Percentiles rank a stretch among this genome's conserved stretches.
Conservation (phyloP, 352 stramenopile species). For the Phytopythium oedochilum region DNA sequence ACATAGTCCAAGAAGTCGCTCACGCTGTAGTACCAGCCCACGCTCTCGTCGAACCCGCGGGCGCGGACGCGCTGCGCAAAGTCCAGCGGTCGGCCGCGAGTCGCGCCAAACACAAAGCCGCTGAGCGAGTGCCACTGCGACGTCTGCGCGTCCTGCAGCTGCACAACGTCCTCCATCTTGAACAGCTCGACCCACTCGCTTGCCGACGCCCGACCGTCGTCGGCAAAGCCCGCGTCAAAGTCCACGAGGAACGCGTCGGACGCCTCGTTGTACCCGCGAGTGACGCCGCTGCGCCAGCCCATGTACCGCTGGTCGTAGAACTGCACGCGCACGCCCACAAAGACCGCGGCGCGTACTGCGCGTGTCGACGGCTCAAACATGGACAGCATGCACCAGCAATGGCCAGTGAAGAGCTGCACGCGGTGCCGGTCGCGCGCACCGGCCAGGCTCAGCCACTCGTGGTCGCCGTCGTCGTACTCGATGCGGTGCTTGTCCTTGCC, state of each 20-base stretch:
- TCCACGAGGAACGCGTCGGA: constrained; percentile 51
- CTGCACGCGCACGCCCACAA: constrained; percentile 42
- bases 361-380: constrained; percentile 58
- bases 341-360: constrained; percentile 46
- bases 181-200: constrained; percentile 62
- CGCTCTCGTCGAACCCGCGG: constrained; percentile 15
- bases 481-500: constrained; percentile 64
- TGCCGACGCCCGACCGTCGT: background rate
- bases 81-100: constrained; percentile 35
- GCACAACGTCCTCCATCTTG: constrained; percentile 44
- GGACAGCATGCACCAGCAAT: constrained; percentile 64
- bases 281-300: constrained; percentile 40
- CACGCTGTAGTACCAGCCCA: constrained; percentile 43
- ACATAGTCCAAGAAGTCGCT: constrained; percentile 65
- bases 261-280: constrained; percentile 48
- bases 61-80: constrained; percentile 8
- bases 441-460: constrained; percentile 62
- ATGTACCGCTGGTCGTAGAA: constrained; percentile 44
- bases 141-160: constrained; percentile 54
- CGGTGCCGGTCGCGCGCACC: constrained; percentile 27
- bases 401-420: constrained; percentile 63
- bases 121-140: constrained; percentile 65
- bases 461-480: constrained; percentile 72
- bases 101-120: constrained; percentile 58
- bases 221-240: constrained; percentile 29